Evolutionary conservation across 495 filamentous ascomycete species (phyloP), one percentile per base, ranked within the genome.

Genomic region (Haplographium delicatum): DNA sequence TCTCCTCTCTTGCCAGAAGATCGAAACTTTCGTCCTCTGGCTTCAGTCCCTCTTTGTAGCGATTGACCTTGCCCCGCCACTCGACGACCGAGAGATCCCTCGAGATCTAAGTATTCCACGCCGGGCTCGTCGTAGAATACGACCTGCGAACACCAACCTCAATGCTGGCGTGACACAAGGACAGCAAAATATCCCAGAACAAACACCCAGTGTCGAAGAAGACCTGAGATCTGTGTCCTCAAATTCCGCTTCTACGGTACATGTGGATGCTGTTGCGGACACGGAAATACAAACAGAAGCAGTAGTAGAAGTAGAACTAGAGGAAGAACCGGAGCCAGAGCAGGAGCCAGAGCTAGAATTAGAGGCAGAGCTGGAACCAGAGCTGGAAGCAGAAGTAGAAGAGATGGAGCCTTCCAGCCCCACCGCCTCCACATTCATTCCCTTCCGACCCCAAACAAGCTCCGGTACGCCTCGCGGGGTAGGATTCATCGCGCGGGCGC

Each of bases 1-100:
- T 47, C 56, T 86, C 5, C 60, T 86, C 18, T 74, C 74, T 15
- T 79, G 75, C 54, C 54, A 68, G 30, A 68, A 73, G 15, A 59
- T 82, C 43, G 69, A 73, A 35, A 70, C 68, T 3, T 79, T 81
- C 51, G 64, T 81, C 44, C 66, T 66, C 13, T 80, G 82, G 76
- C 60, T 85, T 0, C 68, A 80, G 48, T 60, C 63, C 5, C 51
- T 82, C 25, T 72, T 70, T 50, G 70, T 71, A 25, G 74, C 70
- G n/a, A 72, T 80, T 37, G 73, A 78, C 57, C 67, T 80, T 19
- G 67, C 76, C 7, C 61, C 60, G 7, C 66, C 74, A n/a, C 64
- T 81, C 22, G 78, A 81, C 24, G 73, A 78, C 26, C 50, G 58
- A 3, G 44, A 57, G 27, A 45, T 56, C n/a, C 59, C 59, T 15